Base-by-base conservation (phyloP, 164 flowering plant species). In the Magnolia officinalis region DNA sequence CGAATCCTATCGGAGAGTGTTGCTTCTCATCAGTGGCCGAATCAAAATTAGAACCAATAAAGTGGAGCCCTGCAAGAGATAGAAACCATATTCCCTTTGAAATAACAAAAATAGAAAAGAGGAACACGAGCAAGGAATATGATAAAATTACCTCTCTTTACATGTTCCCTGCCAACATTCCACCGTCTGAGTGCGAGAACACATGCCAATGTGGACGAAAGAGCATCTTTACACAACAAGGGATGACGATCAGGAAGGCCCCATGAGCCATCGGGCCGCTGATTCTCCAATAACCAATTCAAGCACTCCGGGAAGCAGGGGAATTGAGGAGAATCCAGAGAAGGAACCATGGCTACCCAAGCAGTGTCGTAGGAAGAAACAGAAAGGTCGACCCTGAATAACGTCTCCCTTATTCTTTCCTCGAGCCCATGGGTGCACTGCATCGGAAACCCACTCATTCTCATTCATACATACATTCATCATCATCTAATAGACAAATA, bases 321-420 rank as follows among this genome's bases (percentile, higher is more conserved):
- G 18, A 45, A 21, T 23, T 78, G 67, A 14, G 81, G 78, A 37
- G 89, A 85, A 78, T 72, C 72, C 26, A 86, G 89, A 76, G 92
- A 87, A 76, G 97, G 93, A 71, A 92, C 88, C 99, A 96, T 96
- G 64, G 98, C 97, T 16, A 96, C 96, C 99, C 98, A 93, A 31
- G 98, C 98, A 49, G 97, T 96, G 83, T 96, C 99, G 81, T 93
- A 96, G 2, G 96, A 75, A 72, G 98, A 96, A 79, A 87, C 85
- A 13, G 96, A 91, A 63, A 92, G 86, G 24, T 93, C 90, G 74
- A 86, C 83, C 72, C 80, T 84, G 1, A 80, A 76, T 70, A 96
- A 89, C 86, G 89, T 75, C 71, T 88, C 86, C 74, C 80, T 84
- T 14, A 94, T 88, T 77, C 86, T 84, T 75, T 88, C 90, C 78